Evolutionary conservation across 2,329 filamentous ascomycete species (phyloP).

Genomic region (Stromatinia cepivora): DNA sequence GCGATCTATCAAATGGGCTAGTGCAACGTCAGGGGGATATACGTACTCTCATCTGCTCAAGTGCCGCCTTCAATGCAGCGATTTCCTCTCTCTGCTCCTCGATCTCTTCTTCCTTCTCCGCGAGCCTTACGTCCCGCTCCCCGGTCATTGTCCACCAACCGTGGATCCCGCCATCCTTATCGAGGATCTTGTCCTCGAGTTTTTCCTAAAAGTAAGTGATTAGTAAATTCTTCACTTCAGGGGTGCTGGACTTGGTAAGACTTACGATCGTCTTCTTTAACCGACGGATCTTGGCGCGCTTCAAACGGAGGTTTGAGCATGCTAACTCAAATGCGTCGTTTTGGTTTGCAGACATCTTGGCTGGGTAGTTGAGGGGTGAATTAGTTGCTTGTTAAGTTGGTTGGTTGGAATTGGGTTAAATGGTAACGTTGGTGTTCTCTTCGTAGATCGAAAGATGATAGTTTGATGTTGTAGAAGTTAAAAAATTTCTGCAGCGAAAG

Average conservation of each 20-base stretch:
- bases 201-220: neutral
- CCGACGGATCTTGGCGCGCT: no score
- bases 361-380: neutral
- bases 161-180: neutral
- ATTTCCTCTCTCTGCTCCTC: neutral
- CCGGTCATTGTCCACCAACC: neutral
- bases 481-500: neutral
- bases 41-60: neutral
- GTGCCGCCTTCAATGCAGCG: neutral
- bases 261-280: neutral
- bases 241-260: neutral
- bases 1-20: neutral
- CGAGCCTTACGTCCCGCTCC: neutral
- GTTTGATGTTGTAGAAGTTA: neutral
- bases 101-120: neutral
- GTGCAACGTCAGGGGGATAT: neutral
- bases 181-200: neutral
- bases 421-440: neutral
- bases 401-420: neutral
- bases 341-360: neutral
- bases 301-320: neutral
- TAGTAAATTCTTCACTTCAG: neutral
- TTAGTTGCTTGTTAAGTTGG: neutral
- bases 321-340: neutral
- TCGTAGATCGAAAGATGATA: neutral